A percentile compares a stretch with the other conserved stretches of the same genome.
These are phyloP conservation scores for Ananas comosus DNA, from an alignment of 176 grass and related monocot species.

Conservation along the genomic window DNA sequence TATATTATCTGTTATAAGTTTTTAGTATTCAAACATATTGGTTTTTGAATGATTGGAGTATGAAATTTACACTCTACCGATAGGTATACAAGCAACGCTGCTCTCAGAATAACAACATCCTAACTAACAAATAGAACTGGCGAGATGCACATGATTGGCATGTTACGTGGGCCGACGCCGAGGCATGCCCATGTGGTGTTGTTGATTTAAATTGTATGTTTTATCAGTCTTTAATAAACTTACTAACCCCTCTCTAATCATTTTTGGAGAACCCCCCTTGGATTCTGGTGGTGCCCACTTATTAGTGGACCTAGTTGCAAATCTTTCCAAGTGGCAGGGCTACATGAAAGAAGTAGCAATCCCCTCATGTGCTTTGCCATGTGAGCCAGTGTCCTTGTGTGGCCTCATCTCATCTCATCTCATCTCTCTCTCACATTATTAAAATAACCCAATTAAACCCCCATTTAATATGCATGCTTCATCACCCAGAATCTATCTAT, in stretches of 20 bases:
- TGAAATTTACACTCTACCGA: too few species aligned
- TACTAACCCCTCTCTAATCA: not conserved
- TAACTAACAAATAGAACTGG: not conserved
- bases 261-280: not conserved
- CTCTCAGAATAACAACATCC: not conserved
- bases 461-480: too few species aligned
- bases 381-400: slow-evolving; percentile 4
- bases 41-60: too few species aligned
- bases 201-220: not conserved
- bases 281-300: not conserved
- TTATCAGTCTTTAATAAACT: not conserved
- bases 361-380: slow-evolving; percentile 20
- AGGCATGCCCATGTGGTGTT: not conserved
- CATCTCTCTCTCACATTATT: too few species aligned
- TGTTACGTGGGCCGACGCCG: slow-evolving; percentile 11
- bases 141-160: slow-evolving; percentile 11
- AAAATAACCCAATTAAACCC: too few species aligned
- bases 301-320: not conserved
- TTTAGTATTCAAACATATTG: too few species aligned
- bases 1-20: too few species aligned
- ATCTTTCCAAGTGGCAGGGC: not conserved
- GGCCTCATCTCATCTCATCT: not conserved
- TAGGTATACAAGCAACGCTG: too few species aligned
- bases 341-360: not conserved
- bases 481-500: too few species aligned